A percentile compares a stretch with the other conserved stretches of the same genome.
Conservation (phyloP, 164 flowering plant species). For the Nymphaea thermarum region DNA sequence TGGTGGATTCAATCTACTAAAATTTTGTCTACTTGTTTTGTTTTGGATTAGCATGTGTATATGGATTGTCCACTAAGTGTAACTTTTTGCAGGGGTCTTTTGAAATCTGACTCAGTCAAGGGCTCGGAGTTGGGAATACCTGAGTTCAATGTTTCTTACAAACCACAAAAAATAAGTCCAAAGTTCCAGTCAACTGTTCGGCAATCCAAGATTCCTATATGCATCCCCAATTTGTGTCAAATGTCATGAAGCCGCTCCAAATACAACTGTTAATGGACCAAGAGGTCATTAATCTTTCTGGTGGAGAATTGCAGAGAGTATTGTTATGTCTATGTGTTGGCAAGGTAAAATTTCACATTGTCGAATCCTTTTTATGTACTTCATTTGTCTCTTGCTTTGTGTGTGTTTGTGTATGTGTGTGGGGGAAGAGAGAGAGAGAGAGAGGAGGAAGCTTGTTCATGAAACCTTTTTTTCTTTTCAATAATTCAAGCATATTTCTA, state of each 20-base stretch:
- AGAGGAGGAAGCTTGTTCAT: too few species aligned
- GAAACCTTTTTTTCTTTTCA: too few species aligned
- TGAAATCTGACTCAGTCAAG: conserved; percentile 82
- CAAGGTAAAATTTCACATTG: conserved; percentile 40
- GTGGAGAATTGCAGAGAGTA: conserved; percentile 98
- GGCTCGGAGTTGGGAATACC: conserved; percentile 78
- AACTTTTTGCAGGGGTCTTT: conserved; percentile 55
- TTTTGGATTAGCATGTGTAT: neutral
- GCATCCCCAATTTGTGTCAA: conserved; percentile 95
- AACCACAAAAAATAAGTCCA: conserved; percentile 97
- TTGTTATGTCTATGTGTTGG: conserved; percentile 92
- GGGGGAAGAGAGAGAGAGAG: too few species aligned
- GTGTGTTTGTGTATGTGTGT: too few species aligned
- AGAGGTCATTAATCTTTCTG: conserved; percentile 94
- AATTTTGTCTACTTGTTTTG: too few species aligned
- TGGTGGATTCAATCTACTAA: too few species aligned
- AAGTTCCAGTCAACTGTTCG: conserved; percentile 66
- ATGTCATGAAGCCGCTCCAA: conserved; percentile 95
- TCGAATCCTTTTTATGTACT: neutral
- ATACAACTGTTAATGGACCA: conserved; percentile 98
- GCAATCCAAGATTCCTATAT: conserved; percentile 76
- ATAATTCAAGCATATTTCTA: too few species aligned
- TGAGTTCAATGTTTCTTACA: conserved; percentile 95
- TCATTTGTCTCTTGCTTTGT: neutral
- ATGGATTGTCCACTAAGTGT: neutral